Evolutionary conservation across 495 filamentous ascomycete genomes (phyloP).

Genomic region (Glonium stellatum): DNA sequence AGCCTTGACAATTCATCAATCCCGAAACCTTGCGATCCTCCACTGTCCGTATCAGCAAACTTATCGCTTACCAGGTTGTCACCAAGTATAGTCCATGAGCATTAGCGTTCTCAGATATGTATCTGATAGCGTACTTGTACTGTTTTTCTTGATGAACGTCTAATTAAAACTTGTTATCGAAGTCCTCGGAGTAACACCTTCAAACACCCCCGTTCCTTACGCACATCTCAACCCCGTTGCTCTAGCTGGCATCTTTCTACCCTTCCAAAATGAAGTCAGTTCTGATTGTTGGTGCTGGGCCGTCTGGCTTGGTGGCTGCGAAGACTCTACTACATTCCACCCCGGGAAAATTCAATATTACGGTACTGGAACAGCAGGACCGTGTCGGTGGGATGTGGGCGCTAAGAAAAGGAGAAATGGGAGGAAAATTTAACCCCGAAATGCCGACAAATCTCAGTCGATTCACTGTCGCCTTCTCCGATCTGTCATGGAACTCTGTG

Average conservation of each 20-base stretch:
- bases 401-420: slow-evolving; percentile 35
- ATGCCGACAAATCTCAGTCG: slow-evolving; percentile 77
- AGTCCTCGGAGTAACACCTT: no score
- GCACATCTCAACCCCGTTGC: no score
- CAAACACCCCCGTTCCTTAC: no score
- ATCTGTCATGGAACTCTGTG: slow-evolving; percentile 59
- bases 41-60: no score
- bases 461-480: slow-evolving; percentile 73
- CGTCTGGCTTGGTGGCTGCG: slow-evolving; percentile 73
- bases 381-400: slow-evolving; percentile 76
- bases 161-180: no score
- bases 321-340: slow-evolving; percentile 64
- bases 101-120: no score
- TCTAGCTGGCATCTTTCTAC: not conserved
- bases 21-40: no score
- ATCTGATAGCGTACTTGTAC: no score
- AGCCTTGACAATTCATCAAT: no score
- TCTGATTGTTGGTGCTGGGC: slow-evolving; percentile 61
- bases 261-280: slow-evolving; percentile 31
- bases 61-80: no score
- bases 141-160: no score
- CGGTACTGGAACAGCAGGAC: slow-evolving; percentile 59
- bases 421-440: slow-evolving; percentile 45
- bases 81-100: no score
- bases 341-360: slow-evolving; percentile 56